Conservation (phyloP, 257 asterid genomes). For the Solanum ahanhuiri region DNA sequence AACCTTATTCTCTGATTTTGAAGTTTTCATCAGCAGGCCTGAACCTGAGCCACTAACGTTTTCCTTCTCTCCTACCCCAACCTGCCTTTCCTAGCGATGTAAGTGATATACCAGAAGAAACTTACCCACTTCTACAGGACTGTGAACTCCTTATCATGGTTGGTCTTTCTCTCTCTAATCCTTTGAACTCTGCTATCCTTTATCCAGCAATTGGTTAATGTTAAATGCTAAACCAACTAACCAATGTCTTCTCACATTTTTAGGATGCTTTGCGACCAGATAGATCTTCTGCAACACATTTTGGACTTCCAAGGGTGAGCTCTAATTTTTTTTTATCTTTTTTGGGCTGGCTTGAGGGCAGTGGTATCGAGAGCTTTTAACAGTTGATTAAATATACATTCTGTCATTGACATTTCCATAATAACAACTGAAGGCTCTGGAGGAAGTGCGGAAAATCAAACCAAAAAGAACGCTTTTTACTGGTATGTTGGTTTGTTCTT, state of each 20-base stretch:
- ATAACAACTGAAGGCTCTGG: conserved; percentile 60
- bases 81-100: conserved; percentile 55
- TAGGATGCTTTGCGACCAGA: conserved; percentile 96
- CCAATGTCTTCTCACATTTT: neutral
- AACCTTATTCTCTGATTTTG: neutral
- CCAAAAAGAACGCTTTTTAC: conserved; percentile 90
- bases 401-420: neutral
- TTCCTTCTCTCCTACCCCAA: neutral
- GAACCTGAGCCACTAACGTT: conserved; percentile 13
- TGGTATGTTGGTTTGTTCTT: conserved; percentile 26
- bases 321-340: neutral
- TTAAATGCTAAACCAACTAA: neutral
- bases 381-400: neutral
- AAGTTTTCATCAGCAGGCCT: neutral
- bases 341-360: neutral
- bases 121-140: conserved; percentile 76
- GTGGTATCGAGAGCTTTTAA: neutral
- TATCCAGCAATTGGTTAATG: neutral
- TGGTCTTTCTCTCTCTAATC: conserved; percentile 15
- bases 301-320: conserved; percentile 86
- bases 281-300: conserved; percentile 91
- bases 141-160: conserved; percentile 91
- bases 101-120: conserved; percentile 92
- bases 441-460: conserved; percentile 78
- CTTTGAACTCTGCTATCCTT: neutral